phyloP scores from a whole-genome alignment of 257 asterid genomes.

The Hygrophila difformis region DNA sequence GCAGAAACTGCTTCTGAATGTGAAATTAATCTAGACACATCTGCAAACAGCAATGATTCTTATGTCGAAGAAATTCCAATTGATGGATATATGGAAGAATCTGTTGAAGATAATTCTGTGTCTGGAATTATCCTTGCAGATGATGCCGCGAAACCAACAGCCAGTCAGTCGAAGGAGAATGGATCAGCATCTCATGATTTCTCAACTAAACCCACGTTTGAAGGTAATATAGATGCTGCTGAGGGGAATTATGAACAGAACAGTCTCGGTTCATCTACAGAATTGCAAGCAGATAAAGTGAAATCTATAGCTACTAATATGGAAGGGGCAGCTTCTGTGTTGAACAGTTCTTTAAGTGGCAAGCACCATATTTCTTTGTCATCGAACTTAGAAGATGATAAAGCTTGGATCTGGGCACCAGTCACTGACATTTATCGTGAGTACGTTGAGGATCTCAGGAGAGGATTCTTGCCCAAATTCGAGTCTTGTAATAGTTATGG shows the following conservation, averaged over 20 bases:
- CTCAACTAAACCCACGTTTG: conserved; percentile 26
- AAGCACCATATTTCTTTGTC: conserved; percentile 22
- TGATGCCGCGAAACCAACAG: conserved; percentile 12
- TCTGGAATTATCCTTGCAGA: conserved; percentile 17
- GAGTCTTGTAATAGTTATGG: conserved; percentile 42
- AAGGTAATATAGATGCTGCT: conserved; percentile 20
- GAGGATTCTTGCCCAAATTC: conserved; percentile 52
- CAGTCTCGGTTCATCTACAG: conserved; percentile 20
- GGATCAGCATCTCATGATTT: conserved; percentile 23
- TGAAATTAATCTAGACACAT: conserved; percentile 25
- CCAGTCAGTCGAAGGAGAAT: conserved; percentile 20
- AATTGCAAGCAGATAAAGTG: conserved; percentile 25
- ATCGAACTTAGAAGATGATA: conserved; percentile 32
- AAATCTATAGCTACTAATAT: conserved; percentile 27
- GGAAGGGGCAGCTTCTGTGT: conserved; percentile 26
- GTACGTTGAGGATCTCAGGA: conserved; percentile 52
- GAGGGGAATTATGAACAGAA: conserved; percentile 26
- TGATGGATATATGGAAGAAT: conserved; percentile 31
- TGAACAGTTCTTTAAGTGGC: conserved; percentile 19
- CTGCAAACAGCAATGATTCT: conserved; percentile 21
- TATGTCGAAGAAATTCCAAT: conserved; percentile 36
- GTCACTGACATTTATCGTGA: conserved; percentile 53
- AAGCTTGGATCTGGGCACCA: conserved; percentile 68
- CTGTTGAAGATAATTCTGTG: conserved; percentile 17
- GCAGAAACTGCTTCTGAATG: conserved; percentile 15